A percentile compares a stretch with the other conserved stretches of the same genome.
These are phyloP conservation scores for Podospora pseudocomata DNA, from an alignment of 495 filamentous ascomycete genomes.

Conservation along the genomic window DNA sequence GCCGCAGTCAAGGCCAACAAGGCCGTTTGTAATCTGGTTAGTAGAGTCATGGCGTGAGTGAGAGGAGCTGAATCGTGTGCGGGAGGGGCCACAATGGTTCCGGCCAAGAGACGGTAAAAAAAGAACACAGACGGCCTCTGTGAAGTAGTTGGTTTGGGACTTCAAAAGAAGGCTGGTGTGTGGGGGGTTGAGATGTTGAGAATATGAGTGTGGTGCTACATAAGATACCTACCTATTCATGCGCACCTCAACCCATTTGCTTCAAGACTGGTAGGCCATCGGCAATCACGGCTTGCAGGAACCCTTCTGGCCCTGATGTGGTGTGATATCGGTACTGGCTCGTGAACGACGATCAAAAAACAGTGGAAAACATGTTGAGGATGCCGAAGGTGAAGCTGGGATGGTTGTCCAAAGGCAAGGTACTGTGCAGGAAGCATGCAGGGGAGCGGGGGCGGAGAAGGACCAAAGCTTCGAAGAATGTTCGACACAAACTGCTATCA, in stretches of 20 bases:
- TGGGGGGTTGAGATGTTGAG: neutral
- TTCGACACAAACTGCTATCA: constrained; percentile 1
- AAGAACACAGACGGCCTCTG: neutral
- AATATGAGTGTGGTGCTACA: too few species aligned
- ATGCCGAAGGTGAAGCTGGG: neutral
- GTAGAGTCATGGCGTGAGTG: neutral
- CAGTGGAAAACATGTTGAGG: neutral
- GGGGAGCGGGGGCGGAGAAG: neutral
- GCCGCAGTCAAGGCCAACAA: neutral
- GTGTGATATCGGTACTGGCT: neutral
- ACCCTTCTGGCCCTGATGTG: neutral
- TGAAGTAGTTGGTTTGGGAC: neutral
- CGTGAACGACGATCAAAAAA: neutral
- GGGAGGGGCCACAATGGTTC: neutral
- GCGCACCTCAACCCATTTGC: too few species aligned
- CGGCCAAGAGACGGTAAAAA: neutral
- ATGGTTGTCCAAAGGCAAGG: neutral
- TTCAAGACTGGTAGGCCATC: too few species aligned
- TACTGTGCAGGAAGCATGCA: neutral
- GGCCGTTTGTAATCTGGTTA: neutral
- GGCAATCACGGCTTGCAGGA: neutral
- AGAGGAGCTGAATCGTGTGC: neutral
- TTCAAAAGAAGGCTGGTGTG: neutral
- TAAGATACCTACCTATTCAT: too few species aligned
- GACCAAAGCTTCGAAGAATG: neutral